Evolutionary conservation across 2,329 filamentous ascomycete species (phyloP).

Genomic region (Cytospora paraplurivora): DNA sequence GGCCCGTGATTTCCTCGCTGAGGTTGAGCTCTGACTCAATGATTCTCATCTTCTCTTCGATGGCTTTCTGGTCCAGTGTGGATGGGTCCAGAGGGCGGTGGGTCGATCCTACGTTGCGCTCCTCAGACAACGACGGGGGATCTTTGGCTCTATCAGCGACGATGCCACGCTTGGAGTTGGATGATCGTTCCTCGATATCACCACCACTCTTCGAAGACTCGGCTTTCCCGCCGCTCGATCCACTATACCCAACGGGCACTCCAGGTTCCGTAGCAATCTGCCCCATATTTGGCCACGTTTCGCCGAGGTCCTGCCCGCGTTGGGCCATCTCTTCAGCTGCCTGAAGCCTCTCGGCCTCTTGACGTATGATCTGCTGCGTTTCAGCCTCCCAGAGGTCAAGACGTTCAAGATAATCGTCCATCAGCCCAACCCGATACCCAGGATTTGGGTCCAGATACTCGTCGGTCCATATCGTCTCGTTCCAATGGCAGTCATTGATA

Average conservation of each 20-base stretch:
- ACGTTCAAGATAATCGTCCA: slow-evolving; percentile 45
- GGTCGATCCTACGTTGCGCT: background rate
- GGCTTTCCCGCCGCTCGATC: background rate
- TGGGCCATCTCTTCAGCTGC: slow-evolving; percentile 30
- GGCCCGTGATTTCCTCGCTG: slow-evolving; percentile 22
- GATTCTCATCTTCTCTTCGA: slow-evolving; percentile 32
- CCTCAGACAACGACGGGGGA: slow-evolving; percentile 2
- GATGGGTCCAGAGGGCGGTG: slow-evolving; percentile 6
- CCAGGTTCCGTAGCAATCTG: background rate
- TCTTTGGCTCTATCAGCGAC: background rate
- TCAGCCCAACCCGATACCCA: slow-evolving; percentile 45
- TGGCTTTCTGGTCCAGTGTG: slow-evolving; percentile 22
- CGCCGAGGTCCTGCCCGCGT: background rate
- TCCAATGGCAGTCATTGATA: slow-evolving; percentile 53
- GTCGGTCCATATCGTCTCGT: slow-evolving; percentile 51
- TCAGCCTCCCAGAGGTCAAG: slow-evolving; percentile 43
- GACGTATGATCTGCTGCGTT: slow-evolving; percentile 31
- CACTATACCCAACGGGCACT: slow-evolving; percentile 6
- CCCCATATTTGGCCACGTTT: background rate
- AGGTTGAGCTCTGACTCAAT: slow-evolving; percentile 34
- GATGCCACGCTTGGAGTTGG: slow-evolving; percentile 10
- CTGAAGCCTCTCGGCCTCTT: slow-evolving; percentile 35
- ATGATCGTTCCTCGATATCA: slow-evolving; percentile 1
- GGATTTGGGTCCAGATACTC: slow-evolving; percentile 50
- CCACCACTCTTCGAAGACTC: slow-evolving; percentile 6